Base-by-base conservation (phyloP, 352 stramenopile species). In the Pilasporangium apinafurcum region DNA sequence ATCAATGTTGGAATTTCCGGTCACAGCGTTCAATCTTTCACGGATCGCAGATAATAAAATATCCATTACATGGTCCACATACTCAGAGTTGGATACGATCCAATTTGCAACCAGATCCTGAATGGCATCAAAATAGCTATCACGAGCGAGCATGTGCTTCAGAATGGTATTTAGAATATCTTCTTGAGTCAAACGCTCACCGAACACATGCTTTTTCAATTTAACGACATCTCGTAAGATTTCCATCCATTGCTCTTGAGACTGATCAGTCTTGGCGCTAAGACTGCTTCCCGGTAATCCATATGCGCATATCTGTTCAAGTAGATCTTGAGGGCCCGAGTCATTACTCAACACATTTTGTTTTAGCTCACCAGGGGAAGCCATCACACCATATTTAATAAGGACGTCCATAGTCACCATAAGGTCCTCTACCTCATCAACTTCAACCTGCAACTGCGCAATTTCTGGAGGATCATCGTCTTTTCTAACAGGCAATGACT, bases 341-440 rank as follows among this genome's bases (percentile, higher is more conserved):
- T 53, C 51, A 17, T 51, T 29, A 2, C 16, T n/a, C 14, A 30
- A 3, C 2, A 68, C 9, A 30, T 30, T 35, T 4, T 48, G 48
- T 6, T 53, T 56, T 1, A 77, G 31, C 22, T 59, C 51, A 12
- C 40, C 39, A 8, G 57, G 63, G 5, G 44, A 76, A n/a, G 48
- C 64, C 3, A 68, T 25, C 12, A 85, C 62, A 2, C 37, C 48
- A 29, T 90, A 90, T 25, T 78, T 79, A 13, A 55, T 66, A 0
- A 90, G 49, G 1, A 86, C 60, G 28, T 90, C 77, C 65, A 86
- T 81, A 1, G 69, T 57, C 13, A 90, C 53, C 50, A 90, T 65
- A 4, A 90, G 32, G 44, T 86, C 77, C 48, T 90, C 77, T 51
- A 86, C 62, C 33, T 79, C 74, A 32, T 90, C 77, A 12, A 86